Conservation (phyloP, 495 filamentous ascomycete genomes). For the Penicillium flavigenum region DNA sequence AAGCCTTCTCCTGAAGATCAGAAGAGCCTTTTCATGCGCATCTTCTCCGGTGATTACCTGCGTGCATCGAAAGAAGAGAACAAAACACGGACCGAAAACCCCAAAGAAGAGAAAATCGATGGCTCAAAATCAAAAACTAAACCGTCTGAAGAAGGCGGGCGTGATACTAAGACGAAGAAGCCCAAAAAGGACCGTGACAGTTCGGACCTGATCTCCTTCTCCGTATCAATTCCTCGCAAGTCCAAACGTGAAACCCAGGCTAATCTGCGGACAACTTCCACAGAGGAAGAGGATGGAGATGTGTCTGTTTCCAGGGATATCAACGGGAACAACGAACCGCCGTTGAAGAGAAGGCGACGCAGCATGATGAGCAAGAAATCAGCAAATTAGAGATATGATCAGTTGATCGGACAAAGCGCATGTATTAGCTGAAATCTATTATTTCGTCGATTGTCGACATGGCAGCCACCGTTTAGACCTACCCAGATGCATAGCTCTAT, state of each 20-base stretch:
- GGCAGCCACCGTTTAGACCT: neutral
- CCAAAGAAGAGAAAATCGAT: conserved; percentile 11
- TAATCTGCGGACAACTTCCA: neutral
- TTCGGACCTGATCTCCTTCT: conserved; percentile 36
- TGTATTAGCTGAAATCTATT: neutral
- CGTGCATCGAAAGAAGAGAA: conserved; percentile 6
- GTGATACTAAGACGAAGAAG: conserved; percentile 16
- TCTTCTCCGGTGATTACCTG: conserved; percentile 27
- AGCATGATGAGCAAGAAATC: conserved; percentile 10
- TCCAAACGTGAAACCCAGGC: conserved; percentile 6
- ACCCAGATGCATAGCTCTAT: neutral
- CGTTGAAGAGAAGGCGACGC: conserved; percentile 37
- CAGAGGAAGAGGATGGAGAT: conserved; percentile 22
- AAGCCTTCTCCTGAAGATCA: conserved; percentile 10
- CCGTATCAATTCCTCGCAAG: conserved; percentile 36
- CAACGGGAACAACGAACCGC: conserved; percentile 35
- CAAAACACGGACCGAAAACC: conserved; percentile 2
- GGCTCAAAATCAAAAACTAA: neutral
- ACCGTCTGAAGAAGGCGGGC: conserved; percentile 13
- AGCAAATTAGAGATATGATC: conserved; percentile 18
- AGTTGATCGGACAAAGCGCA: neutral
- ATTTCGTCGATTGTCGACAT: neutral
- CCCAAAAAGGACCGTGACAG: conserved; percentile 15
- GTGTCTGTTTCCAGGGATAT: conserved; percentile 22
- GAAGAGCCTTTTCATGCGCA: conserved; percentile 32